These are phyloP conservation scores for Geotrichum fermentans DNA, from an alignment of 1,139 yeast species.

Conservation along the genomic window DNA sequence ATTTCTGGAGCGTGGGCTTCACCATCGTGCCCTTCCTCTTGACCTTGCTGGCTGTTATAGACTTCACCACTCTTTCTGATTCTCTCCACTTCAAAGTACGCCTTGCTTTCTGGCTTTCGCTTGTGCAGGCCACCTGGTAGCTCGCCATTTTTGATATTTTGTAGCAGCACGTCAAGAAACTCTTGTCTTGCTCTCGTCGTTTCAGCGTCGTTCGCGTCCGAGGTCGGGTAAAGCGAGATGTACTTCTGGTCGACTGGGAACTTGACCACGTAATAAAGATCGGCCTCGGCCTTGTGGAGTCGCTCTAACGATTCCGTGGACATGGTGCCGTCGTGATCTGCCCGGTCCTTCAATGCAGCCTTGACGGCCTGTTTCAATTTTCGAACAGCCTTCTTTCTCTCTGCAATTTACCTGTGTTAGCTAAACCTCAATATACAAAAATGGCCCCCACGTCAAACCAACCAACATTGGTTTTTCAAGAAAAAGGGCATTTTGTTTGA, in stretches of 20 bases:
- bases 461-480: too few relatives aligned
- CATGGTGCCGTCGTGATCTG: conserved; percentile 34
- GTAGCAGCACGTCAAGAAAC: conserved; percentile 26
- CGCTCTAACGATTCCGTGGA: conserved; percentile 31
- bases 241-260: conserved; percentile 81
- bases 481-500: background rate
- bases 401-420: conserved; percentile 3
- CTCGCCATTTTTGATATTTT: conserved; percentile 26
- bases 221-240: conserved; percentile 63
- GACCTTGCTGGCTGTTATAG: background rate
- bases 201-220: conserved; percentile 25
- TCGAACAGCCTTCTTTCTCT: conserved; percentile 79
- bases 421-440: background rate
- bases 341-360: conserved; percentile 37
- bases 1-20: conserved; percentile 6
- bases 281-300: conserved; percentile 57
- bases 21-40: conserved; percentile 10
- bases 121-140: conserved; percentile 25
- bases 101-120: conserved; percentile 21
- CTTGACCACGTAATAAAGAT: conserved; percentile 68
- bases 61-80: conserved; percentile 12
- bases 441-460: too few relatives aligned
- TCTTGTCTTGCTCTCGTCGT: conserved; percentile 23
- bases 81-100: conserved; percentile 22
- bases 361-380: conserved; percentile 62